Percentiles rank a stretch among this genome's conserved stretches.
These are phyloP conservation scores for Alternaria burnsii DNA, from an alignment of 2,329 filamentous ascomycete species.

Conservation along the genomic window DNA sequence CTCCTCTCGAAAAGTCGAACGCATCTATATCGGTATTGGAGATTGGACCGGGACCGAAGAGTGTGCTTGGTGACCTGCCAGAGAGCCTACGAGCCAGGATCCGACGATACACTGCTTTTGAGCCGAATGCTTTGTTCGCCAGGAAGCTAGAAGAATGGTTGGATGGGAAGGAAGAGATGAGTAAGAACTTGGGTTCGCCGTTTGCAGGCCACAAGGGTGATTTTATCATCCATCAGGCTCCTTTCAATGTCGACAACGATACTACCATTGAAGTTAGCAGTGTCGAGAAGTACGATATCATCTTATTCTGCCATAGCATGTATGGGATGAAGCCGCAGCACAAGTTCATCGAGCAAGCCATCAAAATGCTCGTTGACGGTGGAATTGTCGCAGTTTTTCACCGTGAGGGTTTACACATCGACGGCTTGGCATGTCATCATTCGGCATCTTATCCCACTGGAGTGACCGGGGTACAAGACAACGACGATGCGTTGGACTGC, in stretches of 20 bases:
- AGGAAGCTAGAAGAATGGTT: slow-evolving; percentile 56
- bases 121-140: slow-evolving; percentile 61
- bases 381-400: slow-evolving; percentile 65
- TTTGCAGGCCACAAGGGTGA: slow-evolving; percentile 55
- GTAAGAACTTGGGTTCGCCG: slow-evolving; percentile 35
- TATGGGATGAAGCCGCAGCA: slow-evolving; percentile 65
- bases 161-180: not conserved
- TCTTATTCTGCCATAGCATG: slow-evolving; percentile 72
- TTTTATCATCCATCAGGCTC: slow-evolving; percentile 51
- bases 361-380: slow-evolving; percentile 59
- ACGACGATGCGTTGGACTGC: slow-evolving; percentile 57
- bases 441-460: slow-evolving; percentile 60
- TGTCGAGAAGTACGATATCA: slow-evolving; percentile 60
- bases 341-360: slow-evolving; percentile 56
- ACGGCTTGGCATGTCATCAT: slow-evolving; percentile 59
- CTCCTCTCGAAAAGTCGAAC: slow-evolving; percentile 54
- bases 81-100: slow-evolving; percentile 54
- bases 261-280: slow-evolving; percentile 22
- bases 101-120: slow-evolving; percentile 63
- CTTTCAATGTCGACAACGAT: slow-evolving; percentile 46
- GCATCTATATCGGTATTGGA: slow-evolving; percentile 63
- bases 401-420: slow-evolving; percentile 58
- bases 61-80: slow-evolving; percentile 62
- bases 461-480: slow-evolving; percentile 54
- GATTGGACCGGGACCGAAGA: slow-evolving; percentile 67